These are phyloP conservation scores for Coemansia furcata DNA, from an alignment of 192 early-diverging fungal genomes.

Conservation along the genomic window DNA sequence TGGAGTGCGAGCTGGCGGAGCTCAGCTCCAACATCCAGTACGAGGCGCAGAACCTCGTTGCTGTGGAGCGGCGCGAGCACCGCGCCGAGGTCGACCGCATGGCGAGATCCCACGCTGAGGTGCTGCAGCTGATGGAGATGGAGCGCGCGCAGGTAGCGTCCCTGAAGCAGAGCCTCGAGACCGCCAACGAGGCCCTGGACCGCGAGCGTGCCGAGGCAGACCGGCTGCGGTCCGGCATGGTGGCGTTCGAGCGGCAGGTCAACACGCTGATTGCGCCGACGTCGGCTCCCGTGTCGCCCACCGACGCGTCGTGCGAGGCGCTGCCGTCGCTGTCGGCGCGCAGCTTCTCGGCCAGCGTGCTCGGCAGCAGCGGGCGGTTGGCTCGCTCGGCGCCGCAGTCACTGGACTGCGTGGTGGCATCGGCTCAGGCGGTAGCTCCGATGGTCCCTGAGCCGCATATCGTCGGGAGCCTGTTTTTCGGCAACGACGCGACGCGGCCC, in stretches of 20 bases:
- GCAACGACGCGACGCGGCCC: slow-evolving; percentile 32
- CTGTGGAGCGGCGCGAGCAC: slow-evolving; percentile 42
- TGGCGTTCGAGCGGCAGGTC: slow-evolving; percentile 35
- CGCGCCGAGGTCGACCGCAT: slow-evolving; percentile 28
- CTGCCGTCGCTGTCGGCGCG: background rate
- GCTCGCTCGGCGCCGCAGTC: slow-evolving; percentile 10
- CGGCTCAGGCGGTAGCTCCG: background rate
- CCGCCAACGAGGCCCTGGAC: slow-evolving; percentile 21
- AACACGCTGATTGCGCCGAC: background rate
- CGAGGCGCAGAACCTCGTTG: slow-evolving; percentile 48
- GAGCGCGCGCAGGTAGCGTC: slow-evolving; percentile 41
- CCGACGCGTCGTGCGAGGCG: background rate
- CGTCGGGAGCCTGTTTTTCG: slow-evolving; percentile 29
- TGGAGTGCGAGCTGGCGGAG: slow-evolving; percentile 53
- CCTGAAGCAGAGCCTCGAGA: slow-evolving; percentile 43
- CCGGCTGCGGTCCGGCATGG: slow-evolving; percentile 23
- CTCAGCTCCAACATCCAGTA: slow-evolving; percentile 48
- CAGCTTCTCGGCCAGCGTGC: background rate
- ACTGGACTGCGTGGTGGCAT: background rate
- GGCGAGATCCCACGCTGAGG: slow-evolving; percentile 16
- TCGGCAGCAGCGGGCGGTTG: background rate
- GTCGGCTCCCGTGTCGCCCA: background rate
- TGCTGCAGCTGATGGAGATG: slow-evolving; percentile 43
- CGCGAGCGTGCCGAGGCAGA: slow-evolving; percentile 23
- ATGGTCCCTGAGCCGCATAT: slow-evolving; percentile 28